A percentile compares a stretch with the other conserved stretches of the same genome.
phyloP scores from a whole-genome alignment of 2,329 filamentous ascomycete species.

The Aspergillus sp. region DNA sequence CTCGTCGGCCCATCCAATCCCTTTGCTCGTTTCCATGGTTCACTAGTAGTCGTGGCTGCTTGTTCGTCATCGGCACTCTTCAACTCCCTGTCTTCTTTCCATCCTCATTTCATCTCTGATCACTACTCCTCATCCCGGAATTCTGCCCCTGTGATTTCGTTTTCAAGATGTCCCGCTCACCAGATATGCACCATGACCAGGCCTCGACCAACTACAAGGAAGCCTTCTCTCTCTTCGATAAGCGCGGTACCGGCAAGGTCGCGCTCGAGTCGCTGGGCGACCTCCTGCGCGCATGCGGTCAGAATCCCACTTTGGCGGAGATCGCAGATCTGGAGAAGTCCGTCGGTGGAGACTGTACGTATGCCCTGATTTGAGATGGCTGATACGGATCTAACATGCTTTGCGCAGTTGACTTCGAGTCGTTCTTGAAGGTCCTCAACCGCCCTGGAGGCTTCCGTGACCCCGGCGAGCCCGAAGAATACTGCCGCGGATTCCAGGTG shows the following conservation, averaged over 20 bases:
- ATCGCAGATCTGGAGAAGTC: conserved; percentile 90
- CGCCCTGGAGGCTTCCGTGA: conserved; percentile 97
- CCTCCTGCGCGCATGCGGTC: conserved; percentile 91
- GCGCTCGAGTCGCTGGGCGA: conserved; percentile 84
- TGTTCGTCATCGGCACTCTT: background rate
- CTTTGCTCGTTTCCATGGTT: conserved; percentile 19
- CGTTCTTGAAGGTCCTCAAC: conserved; percentile 95
- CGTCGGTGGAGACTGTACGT: conserved; percentile 80
- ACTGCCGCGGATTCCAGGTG: conserved; percentile 97
- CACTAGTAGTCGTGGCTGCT: conserved; percentile 5
- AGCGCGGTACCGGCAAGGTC: conserved; percentile 94
- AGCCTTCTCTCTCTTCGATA: conserved; percentile 99
- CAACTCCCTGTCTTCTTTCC: conserved; percentile 2
- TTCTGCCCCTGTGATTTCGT: conserved; percentile 9
- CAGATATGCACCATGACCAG: conserved; percentile 46
- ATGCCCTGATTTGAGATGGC: background rate
- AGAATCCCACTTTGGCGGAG: conserved; percentile 94
- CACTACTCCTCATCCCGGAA: conserved; percentile 2
- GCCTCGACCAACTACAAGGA: conserved; percentile 98
- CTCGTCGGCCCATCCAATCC: conserved; percentile 13
- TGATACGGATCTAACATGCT: background rate
- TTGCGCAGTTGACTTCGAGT: conserved; percentile 86
- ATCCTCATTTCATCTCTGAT: conserved; percentile 14
- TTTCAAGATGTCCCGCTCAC: conserved; percentile 24
- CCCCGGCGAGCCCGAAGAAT: conserved; percentile 95